phyloP scores from a whole-genome alignment of 306 rosid species.

The Senna siamea region DNA sequence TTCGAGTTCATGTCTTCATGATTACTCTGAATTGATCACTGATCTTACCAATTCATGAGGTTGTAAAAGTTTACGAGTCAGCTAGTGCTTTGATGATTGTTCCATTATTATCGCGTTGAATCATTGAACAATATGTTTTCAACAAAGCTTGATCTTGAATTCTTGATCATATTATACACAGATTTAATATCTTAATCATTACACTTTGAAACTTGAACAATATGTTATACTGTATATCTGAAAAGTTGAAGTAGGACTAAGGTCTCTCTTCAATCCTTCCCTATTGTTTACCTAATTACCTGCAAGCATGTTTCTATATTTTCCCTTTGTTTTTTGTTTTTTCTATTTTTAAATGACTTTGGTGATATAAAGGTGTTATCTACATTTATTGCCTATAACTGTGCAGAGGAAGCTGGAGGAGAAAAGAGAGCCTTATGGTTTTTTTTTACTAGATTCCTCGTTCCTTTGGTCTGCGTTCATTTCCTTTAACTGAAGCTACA shows the following conservation, averaged over 20 bases:
- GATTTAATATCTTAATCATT: neutral
- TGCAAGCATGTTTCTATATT: no score
- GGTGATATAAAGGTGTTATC: conserved; percentile 13
- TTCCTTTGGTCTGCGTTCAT: conserved; percentile 5
- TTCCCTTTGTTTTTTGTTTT: no score
- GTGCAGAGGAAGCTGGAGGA: conserved; percentile 89
- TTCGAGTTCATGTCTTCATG: neutral
- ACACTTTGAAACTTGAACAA: no score
- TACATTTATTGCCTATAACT: neutral
- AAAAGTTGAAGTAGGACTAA: no score
- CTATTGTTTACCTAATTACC: no score
- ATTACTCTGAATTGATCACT: conserved; percentile 29
- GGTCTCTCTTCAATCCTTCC: no score
- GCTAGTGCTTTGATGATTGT: conserved; percentile 31
- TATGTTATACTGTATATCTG: no score
- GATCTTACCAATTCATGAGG: conserved; percentile 7
- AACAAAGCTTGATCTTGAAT: neutral
- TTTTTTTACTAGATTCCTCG: neutral
- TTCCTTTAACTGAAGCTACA: conserved; percentile 1
- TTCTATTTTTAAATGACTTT: neutral
- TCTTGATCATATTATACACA: neutral
- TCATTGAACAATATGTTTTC: neutral
- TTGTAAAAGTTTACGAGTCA: neutral
- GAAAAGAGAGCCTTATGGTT: conserved; percentile 56
- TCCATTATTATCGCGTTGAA: conserved; percentile 17